phyloP scores from a whole-genome alignment of 768 basidiomycete species.

The Russula earlei region DNA sequence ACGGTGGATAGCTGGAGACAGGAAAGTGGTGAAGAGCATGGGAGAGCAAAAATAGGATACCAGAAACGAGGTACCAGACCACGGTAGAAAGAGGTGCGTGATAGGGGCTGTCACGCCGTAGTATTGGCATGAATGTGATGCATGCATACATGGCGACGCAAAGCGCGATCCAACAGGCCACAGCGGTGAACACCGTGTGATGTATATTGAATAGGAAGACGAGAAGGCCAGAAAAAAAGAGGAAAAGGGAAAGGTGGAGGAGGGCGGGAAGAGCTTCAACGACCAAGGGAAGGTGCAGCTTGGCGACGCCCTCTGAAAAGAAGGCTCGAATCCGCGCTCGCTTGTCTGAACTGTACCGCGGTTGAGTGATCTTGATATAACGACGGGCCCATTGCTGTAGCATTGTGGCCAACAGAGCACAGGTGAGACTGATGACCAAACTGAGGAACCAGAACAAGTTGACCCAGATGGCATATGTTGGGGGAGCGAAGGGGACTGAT shows the following conservation, averaged over 20 bases:
- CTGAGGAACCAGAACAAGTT: not conserved
- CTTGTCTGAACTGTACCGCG: not conserved
- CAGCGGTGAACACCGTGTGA: not conserved
- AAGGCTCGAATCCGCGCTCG: not conserved
- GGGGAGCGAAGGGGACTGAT: not conserved
- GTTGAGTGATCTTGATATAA: not conserved
- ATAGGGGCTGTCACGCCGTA: not conserved
- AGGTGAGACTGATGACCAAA: not conserved
- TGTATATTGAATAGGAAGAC: not conserved
- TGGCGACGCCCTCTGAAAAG: not conserved
- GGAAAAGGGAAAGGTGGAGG: not conserved
- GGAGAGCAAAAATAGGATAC: too few species aligned
- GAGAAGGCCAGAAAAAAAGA: not conserved
- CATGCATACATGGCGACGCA: not conserved
- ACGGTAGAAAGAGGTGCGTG: not conserved
- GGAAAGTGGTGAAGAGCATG: too few species aligned
- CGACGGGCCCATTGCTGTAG: not conserved
- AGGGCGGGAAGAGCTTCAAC: not conserved
- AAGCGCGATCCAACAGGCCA: not conserved
- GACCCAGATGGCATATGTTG: not conserved
- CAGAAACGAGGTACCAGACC: not conserved
- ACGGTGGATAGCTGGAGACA: too few species aligned
- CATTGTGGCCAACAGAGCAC: not conserved
- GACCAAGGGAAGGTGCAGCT: not conserved
- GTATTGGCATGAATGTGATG: not conserved